Evolutionary conservation across 177 flowering plant species (phyloP), one percentile per base, ranked within the genome.

Genomic region (Telopea speciosissima): DNA sequence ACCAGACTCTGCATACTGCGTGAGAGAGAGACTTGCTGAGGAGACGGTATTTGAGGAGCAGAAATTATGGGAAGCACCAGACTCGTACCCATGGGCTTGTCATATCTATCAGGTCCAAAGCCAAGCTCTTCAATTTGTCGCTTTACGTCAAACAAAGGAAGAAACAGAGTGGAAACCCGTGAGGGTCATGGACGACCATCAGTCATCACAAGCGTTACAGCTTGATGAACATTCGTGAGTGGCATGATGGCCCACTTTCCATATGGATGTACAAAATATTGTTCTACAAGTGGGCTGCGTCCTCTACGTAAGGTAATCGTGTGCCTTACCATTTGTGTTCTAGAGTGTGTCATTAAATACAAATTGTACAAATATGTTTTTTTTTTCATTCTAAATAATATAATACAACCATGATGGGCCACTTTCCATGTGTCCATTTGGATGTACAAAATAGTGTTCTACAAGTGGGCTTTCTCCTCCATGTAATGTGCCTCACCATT

Each of bases 41-140:
- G 92, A 89, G 65, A 83, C 95, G 0, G 78, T 67, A 26, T 93
- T 91, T 67, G 99, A 95, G 80, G 93, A 86, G 19, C 89, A 81
- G 71, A 85, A 85, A 76, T 77, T 91, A 22, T 95, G 99, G 99
- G 77, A 85, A 14, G 84, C 94, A 5, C 87, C 86, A 12, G 90
- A 90, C 59, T 84, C 95, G 0, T 95, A 91, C 68, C 99, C 99
- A 12, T 95, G 99, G 99, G 94, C 90, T 3, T 93, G 98, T 73
- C 92, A 93, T 70, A 73, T 93, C 11, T 91, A 91, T 79, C 97
- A 93, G 80, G 87, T 90, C 11, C 83, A 78, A 44, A 95, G 97
- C 65, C 91, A 88, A 26, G 99, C 99, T 62, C 93, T 95, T 74
- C 94, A 92, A 54, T 91, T 93, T 74, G 83, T 86, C 11, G 94